Conservation (phyloP, 768 basidiomycete genomes). For the Coprinopsis sp. region DNA sequence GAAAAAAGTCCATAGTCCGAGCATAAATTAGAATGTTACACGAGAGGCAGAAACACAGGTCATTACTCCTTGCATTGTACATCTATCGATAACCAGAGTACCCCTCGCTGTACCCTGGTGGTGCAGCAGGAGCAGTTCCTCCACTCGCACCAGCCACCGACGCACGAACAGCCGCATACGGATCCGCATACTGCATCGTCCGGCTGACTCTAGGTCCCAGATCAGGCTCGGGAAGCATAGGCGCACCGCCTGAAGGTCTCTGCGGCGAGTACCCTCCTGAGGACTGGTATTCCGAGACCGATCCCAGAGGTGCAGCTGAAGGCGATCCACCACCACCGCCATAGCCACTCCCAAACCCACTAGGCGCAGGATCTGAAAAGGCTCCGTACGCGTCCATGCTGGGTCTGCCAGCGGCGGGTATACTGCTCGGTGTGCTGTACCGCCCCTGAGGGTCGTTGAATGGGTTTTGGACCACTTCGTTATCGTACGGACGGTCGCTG, state of each 20-base stretch:
- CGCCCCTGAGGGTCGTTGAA: slow-evolving; percentile 55
- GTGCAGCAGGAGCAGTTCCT: not conserved
- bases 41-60: no score
- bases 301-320: slow-evolving; percentile 15
- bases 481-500: not conserved
- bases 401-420: slow-evolving; percentile 40
- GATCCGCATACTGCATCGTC: slow-evolving; percentile 93
- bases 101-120: no score
- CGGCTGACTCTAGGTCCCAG: slow-evolving; percentile 62
- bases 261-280: slow-evolving; percentile 20
- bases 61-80: no score
- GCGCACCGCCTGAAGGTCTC: slow-evolving; percentile 24
- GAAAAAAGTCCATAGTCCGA: no score
- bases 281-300: not conserved
- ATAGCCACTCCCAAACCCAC: slow-evolving; percentile 49
- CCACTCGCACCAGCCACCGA: slow-evolving; percentile 34
- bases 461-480: slow-evolving; percentile 40
- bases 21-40: no score
- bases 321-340: slow-evolving; percentile 22
- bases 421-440: slow-evolving; percentile 26
- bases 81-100: no score
- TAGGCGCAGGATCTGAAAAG: slow-evolving; percentile 83
- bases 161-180: slow-evolving; percentile 78
- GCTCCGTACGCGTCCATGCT: slow-evolving; percentile 89
- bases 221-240: slow-evolving; percentile 39